Evolutionary conservation across 306 rosid genomes (phyloP), one percentile per base, ranked within the genome.

Genomic region (Cucurbita moschata): DNA sequence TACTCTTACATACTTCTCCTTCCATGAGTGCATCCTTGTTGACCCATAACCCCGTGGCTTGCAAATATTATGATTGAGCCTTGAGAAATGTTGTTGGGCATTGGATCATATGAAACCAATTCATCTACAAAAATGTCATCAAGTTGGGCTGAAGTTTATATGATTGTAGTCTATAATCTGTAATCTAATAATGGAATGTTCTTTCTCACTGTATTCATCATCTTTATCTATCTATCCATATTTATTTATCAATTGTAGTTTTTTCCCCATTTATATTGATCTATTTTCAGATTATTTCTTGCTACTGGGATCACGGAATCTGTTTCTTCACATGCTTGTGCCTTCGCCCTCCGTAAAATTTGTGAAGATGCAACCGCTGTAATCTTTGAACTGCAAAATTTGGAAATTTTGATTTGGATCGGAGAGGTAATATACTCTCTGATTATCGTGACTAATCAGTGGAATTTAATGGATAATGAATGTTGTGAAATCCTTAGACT

Each of bases 341-440:
- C 97, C 21, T 86, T 87, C 66, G 88, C 97, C 66, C 86, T 93
- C 77, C 97, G 96, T 75, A 93, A 87, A 88, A 79, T 93, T 79
- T 93, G 98, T 40, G 98, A 93, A 75, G 98, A 93, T 77, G 89
- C 97, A 77, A 84, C 94, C 6, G 76, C 85, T 51, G 88, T 88
- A 75, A 87, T 93, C 72, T 87, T 74, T 85, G 98, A 93, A 79
- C 92, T 88, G 81, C 86, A 89, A n/a, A 89, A 88, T 86, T 83
- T 93, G 90, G 98, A 93, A 86, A 83, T 93, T 61, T 80, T 93
- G 77, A 87, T 93, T 88, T 93, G 98, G 98, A 85, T 93, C 55
- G 98, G 97, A 86, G 97, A 93, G 98, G 98, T 90, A 77, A 75
- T 82, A 52, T 79, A 21, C 79, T 83, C 50, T 49, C 58, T 56